phyloP scores from a whole-genome alignment of 2,329 filamentous ascomycete genomes.

The Diaporthe batatas region DNA sequence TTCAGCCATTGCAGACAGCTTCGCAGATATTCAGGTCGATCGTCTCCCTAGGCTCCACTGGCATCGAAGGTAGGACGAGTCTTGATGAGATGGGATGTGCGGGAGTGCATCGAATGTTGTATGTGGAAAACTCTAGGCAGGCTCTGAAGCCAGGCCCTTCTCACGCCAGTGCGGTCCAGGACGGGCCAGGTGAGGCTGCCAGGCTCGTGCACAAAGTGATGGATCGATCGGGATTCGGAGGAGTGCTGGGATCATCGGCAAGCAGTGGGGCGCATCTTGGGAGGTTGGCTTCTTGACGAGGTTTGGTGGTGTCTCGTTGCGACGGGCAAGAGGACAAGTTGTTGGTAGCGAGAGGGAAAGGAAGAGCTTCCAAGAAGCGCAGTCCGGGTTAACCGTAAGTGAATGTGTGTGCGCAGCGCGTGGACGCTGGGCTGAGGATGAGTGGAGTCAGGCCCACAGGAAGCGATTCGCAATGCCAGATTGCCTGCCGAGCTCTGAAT shows the following conservation, averaged over 20 bases:
- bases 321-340: conserved; percentile 11
- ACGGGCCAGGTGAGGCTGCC: conserved; percentile 29
- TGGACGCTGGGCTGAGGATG: neutral
- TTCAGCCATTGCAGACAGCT: conserved; percentile 56
- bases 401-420: neutral
- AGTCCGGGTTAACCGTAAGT: neutral
- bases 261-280: conserved; percentile 27
- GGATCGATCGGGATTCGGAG: conserved; percentile 29
- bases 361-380: neutral
- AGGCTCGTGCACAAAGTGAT: conserved; percentile 35
- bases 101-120: neutral
- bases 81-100: neutral
- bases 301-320: neutral
- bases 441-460: conserved; percentile 6
- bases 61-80: conserved; percentile 7
- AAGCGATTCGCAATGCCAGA: conserved; percentile 31
- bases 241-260: conserved; percentile 27
- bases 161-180: conserved; percentile 25
- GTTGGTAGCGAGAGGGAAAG: neutral
- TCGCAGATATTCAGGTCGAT: conserved; percentile 38
- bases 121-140: conserved; percentile 6
- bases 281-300: neutral
- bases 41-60: conserved; percentile 20
- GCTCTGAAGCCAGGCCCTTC: conserved; percentile 40
- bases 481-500: conserved; percentile 27